phyloP scores from a whole-genome alignment of 2,329 filamentous ascomycete species.

The Colletotrichum cereale region DNA sequence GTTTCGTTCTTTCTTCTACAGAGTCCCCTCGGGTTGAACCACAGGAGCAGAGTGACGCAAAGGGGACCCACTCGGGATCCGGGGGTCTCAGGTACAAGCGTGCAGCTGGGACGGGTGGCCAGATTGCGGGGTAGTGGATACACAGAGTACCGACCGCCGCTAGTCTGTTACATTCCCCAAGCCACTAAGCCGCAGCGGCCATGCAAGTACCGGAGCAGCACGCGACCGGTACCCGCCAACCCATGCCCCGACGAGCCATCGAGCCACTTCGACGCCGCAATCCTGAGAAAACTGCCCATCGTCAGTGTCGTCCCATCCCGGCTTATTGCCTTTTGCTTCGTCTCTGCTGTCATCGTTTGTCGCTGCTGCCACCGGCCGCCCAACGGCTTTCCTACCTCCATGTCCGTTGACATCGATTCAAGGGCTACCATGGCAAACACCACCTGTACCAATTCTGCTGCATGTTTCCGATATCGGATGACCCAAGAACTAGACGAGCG shows the following conservation, averaged over 20 bases:
- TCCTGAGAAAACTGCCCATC: conserved; percentile 37
- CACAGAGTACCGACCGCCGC: conserved; percentile 32
- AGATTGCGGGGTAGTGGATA: conserved; percentile 43
- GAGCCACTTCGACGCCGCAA: conserved; percentile 36
- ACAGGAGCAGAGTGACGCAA: conserved; percentile 41
- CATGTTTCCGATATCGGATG: conserved; percentile 31
- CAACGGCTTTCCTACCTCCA: background rate
- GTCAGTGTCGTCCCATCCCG: conserved; percentile 30
- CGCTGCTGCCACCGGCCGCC: background rate
- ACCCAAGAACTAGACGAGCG: background rate
- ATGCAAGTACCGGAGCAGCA: conserved; percentile 37
- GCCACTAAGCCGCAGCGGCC: conserved; percentile 4
- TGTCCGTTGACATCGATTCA: background rate
- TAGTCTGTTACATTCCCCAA: conserved; percentile 32
- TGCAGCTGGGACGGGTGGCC: conserved; percentile 30
- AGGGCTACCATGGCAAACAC: background rate
- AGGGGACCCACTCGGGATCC: conserved; percentile 38
- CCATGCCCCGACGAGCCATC: conserved; percentile 23
- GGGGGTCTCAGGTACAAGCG: conserved; percentile 42
- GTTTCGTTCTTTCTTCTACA: background rate
- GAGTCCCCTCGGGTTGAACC: background rate
- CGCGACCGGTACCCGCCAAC: conserved; percentile 23
- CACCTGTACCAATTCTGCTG: conserved; percentile 1
- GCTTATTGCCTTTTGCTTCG: conserved; percentile 16
- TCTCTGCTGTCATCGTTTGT: conserved; percentile 18